These are phyloP conservation scores for Dendrocalamus latiflorus DNA, from an alignment of 202 grass and related monocot genomes.

Conservation along the genomic window DNA sequence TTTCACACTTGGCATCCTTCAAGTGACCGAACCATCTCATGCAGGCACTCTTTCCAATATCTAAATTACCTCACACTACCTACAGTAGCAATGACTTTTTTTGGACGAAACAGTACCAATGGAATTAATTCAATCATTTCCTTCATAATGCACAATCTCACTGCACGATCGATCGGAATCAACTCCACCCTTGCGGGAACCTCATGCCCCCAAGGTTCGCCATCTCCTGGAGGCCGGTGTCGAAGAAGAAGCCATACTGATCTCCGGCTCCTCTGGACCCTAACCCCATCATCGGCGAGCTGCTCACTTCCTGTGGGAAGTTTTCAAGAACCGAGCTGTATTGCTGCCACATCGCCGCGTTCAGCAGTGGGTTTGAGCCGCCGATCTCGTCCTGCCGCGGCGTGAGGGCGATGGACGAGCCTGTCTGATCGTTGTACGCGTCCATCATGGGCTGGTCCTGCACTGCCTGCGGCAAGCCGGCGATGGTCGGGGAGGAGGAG, in stretches of 20 bases:
- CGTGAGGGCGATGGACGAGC: not conserved
- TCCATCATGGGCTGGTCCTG: constrained; percentile 29
- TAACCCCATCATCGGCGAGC: constrained; percentile 29
- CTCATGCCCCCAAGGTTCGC: constrained; percentile 6
- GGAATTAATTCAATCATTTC: constrained; percentile 42
- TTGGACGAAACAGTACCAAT: not conserved
- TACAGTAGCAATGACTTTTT: constrained; percentile 10
- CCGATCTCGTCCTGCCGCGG: not conserved
- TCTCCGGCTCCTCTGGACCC: constrained; percentile 18
- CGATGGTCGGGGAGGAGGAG: constrained; percentile 22
- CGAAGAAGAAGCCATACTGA: constrained; percentile 33
- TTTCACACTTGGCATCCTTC: not conserved
- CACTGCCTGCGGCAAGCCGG: constrained; percentile 15
- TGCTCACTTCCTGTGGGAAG: constrained; percentile 24
- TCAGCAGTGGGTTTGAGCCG: constrained; percentile 11
- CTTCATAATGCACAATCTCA: constrained; percentile 8
- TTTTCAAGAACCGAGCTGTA: constrained; percentile 23
- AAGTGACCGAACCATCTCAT: not conserved
- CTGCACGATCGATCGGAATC: not conserved
- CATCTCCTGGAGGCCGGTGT: constrained; percentile 25
- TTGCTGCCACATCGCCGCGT: constrained; percentile 36
- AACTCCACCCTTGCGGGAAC: constrained; percentile 45
- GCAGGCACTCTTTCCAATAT: too few relatives aligned
- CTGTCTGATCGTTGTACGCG: constrained; percentile 15
- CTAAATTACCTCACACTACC: constrained; percentile 29